Evolutionary conservation across 2,329 filamentous ascomycete species (phyloP).

Genomic region (Ceratocystis cubensis): DNA sequence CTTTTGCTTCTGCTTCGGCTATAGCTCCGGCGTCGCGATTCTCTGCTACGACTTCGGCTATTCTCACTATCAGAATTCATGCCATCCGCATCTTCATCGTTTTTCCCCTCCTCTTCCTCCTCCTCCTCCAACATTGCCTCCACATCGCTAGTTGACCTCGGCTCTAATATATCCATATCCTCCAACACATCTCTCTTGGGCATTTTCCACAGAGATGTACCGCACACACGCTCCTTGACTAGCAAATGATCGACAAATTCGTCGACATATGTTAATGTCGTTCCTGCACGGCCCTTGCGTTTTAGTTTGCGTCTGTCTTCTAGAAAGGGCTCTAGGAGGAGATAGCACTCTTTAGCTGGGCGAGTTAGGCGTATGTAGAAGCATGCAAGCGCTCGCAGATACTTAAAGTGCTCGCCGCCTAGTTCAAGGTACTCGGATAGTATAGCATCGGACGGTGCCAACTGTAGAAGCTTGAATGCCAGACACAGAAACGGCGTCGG

Average conservation of each 20-base stretch:
- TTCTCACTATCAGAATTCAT: constrained; percentile 23
- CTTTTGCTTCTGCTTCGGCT: constrained; percentile 18
- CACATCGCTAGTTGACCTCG: constrained; percentile 66
- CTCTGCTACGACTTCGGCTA: constrained; percentile 11
- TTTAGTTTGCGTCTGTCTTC: constrained; percentile 74
- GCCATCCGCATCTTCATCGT: constrained; percentile 25
- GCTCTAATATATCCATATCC: constrained; percentile 77
- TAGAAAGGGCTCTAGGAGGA: constrained; percentile 67
- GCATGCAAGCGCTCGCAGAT: constrained; percentile 74
- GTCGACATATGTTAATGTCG: constrained; percentile 68
- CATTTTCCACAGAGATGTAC: constrained; percentile 85
- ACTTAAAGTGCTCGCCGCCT: constrained; percentile 67
- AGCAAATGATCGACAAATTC: constrained; percentile 89
- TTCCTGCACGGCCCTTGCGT: constrained; percentile 60
- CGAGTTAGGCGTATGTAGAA: constrained; percentile 92
- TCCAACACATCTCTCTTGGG: constrained; percentile 70
- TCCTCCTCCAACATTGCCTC: constrained; percentile 56
- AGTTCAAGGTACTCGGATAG: constrained; percentile 67
- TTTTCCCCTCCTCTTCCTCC: constrained; percentile 32
- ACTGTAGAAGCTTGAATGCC: constrained; percentile 84
- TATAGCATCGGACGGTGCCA: constrained; percentile 67
- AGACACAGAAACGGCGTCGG: constrained; percentile 89
- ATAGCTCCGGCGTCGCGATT: constrained; percentile 7
- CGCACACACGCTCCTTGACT: constrained; percentile 78
- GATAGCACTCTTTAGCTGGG: constrained; percentile 67